A percentile compares a stretch with the other conserved stretches of the same genome.
These are phyloP conservation scores for Hypsizygus marmoreus DNA, from an alignment of 768 basidiomycete species.

Conservation along the genomic window DNA sequence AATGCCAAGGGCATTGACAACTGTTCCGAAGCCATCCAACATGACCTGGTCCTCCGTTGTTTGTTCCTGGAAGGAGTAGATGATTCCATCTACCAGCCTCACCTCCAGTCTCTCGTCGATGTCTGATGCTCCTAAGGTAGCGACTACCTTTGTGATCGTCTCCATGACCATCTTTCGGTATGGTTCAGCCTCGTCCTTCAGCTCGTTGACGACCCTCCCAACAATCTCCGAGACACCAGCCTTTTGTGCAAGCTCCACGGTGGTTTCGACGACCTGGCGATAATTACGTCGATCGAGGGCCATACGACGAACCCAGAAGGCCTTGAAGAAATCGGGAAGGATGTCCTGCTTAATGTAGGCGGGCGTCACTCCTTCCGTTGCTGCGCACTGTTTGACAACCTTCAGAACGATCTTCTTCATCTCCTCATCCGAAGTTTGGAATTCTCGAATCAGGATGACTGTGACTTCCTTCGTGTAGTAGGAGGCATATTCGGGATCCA, in stretches of 20 bases:
- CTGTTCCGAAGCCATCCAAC: conserved; percentile 97
- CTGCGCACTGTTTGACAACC: conserved; percentile 98
- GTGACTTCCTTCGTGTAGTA: conserved; percentile 99
- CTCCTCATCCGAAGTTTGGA: conserved; percentile 99
- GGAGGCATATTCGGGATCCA: conserved; percentile 99
- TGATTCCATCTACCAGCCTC: conserved; percentile 95
- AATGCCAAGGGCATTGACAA: conserved; percentile 94
- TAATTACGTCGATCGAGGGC: conserved; percentile 96
- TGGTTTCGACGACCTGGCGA: conserved; percentile 96
- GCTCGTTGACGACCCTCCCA: conserved; percentile 81
- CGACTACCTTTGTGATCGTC: conserved; percentile 96
- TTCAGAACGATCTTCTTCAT: conserved; percentile 99
- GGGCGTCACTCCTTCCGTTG: conserved; percentile 96
- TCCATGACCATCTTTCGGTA: conserved; percentile 99
- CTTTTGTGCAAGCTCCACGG: conserved; percentile 97
- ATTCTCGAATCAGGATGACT: conserved; percentile 95
- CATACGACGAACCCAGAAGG: conserved; percentile 99
- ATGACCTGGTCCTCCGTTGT: conserved; percentile 99
- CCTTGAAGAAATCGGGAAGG: conserved; percentile 98
- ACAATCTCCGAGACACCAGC: conserved; percentile 96
- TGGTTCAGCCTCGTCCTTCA: conserved; percentile 89
- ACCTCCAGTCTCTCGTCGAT: conserved; percentile 96
- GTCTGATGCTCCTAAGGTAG: conserved; percentile 93
- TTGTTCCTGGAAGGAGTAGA: conserved; percentile 99
- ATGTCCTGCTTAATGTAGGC: conserved; percentile 97